Conservation (phyloP, 1,284 basidiomycete genomes). For the Coriolopsis trogii region DNA sequence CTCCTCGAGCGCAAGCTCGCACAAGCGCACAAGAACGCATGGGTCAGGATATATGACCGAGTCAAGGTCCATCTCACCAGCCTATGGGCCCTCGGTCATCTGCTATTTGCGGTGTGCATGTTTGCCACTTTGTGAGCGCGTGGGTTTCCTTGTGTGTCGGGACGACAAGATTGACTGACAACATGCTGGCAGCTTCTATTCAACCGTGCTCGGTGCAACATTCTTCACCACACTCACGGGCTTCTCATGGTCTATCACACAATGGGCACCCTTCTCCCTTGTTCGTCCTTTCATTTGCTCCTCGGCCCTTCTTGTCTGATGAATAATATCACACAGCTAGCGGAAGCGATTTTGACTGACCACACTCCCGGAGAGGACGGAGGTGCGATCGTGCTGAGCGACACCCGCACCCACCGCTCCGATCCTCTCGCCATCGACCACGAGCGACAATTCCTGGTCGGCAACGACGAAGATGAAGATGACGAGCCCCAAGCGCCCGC, state of each 20-base stretch:
- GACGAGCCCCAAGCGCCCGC: conserved; percentile 33
- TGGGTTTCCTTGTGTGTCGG: background rate
- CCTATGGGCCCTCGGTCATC: conserved; percentile 77
- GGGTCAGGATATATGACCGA: conserved; percentile 36
- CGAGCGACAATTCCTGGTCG: conserved; percentile 38
- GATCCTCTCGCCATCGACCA: conserved; percentile 25
- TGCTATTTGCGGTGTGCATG: conserved; percentile 74
- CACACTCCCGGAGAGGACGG: conserved; percentile 43
- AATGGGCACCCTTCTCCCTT: conserved; percentile 81
- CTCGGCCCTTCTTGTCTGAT: background rate
- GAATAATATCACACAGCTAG: conserved; percentile 50
- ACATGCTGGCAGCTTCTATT: conserved; percentile 63
- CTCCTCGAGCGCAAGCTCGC: conserved; percentile 29
- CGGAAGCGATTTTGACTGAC: conserved; percentile 70
- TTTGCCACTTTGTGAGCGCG: conserved; percentile 69
- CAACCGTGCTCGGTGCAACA: conserved; percentile 64
- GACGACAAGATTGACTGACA: background rate
- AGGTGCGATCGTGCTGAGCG: conserved; percentile 54
- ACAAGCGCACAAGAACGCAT: conserved; percentile 20
- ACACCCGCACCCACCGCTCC: conserved; percentile 35
- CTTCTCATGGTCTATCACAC: conserved; percentile 78
- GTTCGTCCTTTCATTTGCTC: conserved; percentile 43
- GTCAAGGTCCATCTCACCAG: conserved; percentile 60
- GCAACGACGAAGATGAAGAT: conserved; percentile 37
- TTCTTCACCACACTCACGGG: conserved; percentile 69